Conservation (phyloP, 257 asterid genomes). For the Capsicum rhomboideum region DNA sequence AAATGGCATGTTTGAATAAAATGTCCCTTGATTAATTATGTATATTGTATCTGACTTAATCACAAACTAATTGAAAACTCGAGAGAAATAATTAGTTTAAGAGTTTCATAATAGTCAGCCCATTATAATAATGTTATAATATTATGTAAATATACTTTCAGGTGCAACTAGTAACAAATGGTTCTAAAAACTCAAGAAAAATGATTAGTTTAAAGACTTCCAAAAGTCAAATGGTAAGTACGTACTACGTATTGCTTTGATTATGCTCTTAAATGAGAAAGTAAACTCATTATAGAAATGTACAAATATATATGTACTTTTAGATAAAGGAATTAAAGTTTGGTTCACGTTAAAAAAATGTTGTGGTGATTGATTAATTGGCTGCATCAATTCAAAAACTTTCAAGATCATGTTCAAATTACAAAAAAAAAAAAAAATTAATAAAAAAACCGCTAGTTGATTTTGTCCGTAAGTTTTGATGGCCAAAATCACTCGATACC, state of each 20-base stretch:
- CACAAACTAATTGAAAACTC: neutral
- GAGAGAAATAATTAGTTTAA: neutral
- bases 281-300: neutral
- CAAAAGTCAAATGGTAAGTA: neutral
- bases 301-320: neutral
- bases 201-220: neutral
- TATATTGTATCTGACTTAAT: neutral
- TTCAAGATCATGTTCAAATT: neutral
- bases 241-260: neutral
- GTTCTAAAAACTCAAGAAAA: no score
- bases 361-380: neutral
- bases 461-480: no score
- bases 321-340: neutral
- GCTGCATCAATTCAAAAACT: neutral
- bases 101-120: no score
- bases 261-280: neutral
- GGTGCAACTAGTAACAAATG: no score
- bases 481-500: no score
- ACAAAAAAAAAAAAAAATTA: neutral
- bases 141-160: no score
- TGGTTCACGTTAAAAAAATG: neutral
- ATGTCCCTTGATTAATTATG: neutral
- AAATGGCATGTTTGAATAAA: no score
- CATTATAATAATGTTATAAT: no score
- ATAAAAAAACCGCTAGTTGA: no score